Percentiles rank a stretch among this genome's conserved stretches.
These are phyloP conservation scores for Phialocephala subalpina DNA, from an alignment of 2,329 filamentous ascomycete species.

Conservation along the genomic window DNA sequence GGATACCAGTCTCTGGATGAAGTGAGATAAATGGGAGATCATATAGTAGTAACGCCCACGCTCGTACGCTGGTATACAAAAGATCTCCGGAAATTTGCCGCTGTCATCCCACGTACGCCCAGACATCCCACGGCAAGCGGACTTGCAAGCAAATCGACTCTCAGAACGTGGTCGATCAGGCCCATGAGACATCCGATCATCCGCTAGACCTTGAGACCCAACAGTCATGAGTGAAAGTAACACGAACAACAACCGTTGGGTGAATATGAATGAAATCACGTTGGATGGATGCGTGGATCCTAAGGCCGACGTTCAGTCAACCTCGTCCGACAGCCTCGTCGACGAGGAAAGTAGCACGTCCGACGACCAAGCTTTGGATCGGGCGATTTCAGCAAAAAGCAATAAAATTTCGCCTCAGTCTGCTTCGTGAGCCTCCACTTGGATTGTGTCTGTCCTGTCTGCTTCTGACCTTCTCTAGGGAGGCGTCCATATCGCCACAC, in stretches of 20 bases:
- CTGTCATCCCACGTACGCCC: too few species aligned
- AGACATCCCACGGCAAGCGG: too few species aligned
- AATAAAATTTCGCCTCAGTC: background rate
- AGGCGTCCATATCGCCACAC: conserved; percentile 3
- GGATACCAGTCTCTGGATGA: background rate
- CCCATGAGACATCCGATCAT: background rate
- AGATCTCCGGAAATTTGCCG: background rate
- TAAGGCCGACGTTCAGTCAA: background rate
- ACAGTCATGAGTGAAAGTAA: background rate
- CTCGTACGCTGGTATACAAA: background rate
- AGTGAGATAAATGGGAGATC: background rate
- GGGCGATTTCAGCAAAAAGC: background rate
- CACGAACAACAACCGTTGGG: background rate
- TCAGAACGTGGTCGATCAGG: background rate
- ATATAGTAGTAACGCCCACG: background rate
- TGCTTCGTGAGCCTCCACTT: background rate
- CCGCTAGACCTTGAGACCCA: background rate
- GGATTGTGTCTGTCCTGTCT: background rate
- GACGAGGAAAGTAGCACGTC: background rate
- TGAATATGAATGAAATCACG: background rate
- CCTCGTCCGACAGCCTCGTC: background rate
- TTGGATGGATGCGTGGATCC: background rate
- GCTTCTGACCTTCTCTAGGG: background rate
- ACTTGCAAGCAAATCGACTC: background rate
- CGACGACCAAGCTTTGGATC: background rate